These are phyloP conservation scores for Aspergillus homomorphus DNA, from an alignment of 495 filamentous ascomycete species.

Conservation along the genomic window DNA sequence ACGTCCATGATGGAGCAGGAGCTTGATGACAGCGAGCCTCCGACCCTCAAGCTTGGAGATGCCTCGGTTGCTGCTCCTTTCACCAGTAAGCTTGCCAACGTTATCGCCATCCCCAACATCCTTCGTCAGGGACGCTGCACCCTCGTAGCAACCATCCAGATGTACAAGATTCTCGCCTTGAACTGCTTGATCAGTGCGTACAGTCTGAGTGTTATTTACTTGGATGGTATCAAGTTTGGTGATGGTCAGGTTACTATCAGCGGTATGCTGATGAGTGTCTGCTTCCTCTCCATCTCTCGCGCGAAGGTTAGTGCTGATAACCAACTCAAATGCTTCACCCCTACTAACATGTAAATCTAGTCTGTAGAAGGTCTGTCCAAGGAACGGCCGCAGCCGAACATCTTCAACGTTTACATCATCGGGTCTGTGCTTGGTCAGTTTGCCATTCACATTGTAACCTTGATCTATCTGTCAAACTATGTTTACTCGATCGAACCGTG, in stretches of 20 bases:
- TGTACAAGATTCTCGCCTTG: conserved; percentile 99
- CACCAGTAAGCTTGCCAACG: conserved; percentile 95
- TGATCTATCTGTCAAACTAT: conserved; percentile 91
- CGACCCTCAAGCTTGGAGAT: conserved; percentile 95
- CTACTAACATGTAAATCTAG: conserved; percentile 37
- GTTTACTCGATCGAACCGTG: conserved; percentile 82
- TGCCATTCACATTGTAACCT: conserved; percentile 87
- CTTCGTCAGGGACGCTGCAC: conserved; percentile 96
- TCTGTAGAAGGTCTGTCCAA: conserved; percentile 94
- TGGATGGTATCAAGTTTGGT: conserved; percentile 99
- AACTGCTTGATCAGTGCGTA: conserved; percentile 99
- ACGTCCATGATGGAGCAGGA: conserved; percentile 86
- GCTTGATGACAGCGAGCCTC: conserved; percentile 84
- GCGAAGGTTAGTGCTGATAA: conserved; percentile 61
- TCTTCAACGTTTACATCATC: conserved; percentile 99
- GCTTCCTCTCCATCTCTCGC: conserved; percentile 94
- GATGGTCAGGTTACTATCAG: conserved; percentile 98
- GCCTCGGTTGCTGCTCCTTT: conserved; percentile 96
- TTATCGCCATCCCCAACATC: conserved; percentile 97
- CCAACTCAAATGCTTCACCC: neutral
- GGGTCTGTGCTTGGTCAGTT: conserved; percentile 97
- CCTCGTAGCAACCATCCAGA: conserved; percentile 96
- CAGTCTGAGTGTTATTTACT: conserved; percentile 91
- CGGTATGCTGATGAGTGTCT: conserved; percentile 99
- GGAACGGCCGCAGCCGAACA: conserved; percentile 96